Evolutionary conservation across 257 asterid species (phyloP).

Genomic region (Capsicum chinense): DNA sequence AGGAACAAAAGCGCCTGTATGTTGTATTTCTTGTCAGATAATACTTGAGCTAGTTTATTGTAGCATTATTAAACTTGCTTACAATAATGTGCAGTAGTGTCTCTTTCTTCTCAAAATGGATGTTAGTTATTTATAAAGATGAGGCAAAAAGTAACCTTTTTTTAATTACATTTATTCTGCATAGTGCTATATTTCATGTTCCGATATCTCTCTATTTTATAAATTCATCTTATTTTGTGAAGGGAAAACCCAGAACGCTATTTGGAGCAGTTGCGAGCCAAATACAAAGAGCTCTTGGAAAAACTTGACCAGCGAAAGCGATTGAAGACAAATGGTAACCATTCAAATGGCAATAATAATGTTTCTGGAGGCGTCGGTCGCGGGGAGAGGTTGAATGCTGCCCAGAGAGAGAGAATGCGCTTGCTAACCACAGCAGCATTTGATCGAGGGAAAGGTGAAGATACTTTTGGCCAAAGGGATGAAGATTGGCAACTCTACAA

Average conservation of each 20-base stretch:
- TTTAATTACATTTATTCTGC: slow-evolving; percentile 5
- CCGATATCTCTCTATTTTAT: slow-evolving; percentile 11
- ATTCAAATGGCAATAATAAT: slow-evolving; percentile 73
- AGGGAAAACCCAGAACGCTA: slow-evolving; percentile 92
- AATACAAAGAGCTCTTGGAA: slow-evolving; percentile 76
- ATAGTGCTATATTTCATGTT: not conserved
- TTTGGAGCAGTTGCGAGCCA: slow-evolving; percentile 86
- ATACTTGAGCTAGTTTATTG: slow-evolving; percentile 30
- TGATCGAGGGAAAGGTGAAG: slow-evolving; percentile 99
- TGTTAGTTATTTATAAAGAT: not conserved
- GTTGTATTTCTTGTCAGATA: slow-evolving; percentile 34
- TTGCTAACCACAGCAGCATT: slow-evolving; percentile 98
- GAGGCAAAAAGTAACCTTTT: not conserved
- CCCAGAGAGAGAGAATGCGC: slow-evolving; percentile 98
- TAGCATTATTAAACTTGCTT: slow-evolving; percentile 10
- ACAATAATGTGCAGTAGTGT: not conserved
- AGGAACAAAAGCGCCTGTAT: slow-evolving; percentile 93
- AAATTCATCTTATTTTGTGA: slow-evolving; percentile 25
- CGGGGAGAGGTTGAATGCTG: slow-evolving; percentile 88
- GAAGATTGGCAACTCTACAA: slow-evolving; percentile 99
- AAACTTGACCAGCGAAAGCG: slow-evolving; percentile 87
- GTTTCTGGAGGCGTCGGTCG: slow-evolving; percentile 95
- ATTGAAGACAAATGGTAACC: slow-evolving; percentile 73
- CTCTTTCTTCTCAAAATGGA: slow-evolving; percentile 22
- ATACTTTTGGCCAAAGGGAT: slow-evolving; percentile 87